These are phyloP conservation scores for Rhodotorula sp. DNA, from an alignment of 1,284 basidiomycete genomes.

Conservation along the genomic window DNA sequence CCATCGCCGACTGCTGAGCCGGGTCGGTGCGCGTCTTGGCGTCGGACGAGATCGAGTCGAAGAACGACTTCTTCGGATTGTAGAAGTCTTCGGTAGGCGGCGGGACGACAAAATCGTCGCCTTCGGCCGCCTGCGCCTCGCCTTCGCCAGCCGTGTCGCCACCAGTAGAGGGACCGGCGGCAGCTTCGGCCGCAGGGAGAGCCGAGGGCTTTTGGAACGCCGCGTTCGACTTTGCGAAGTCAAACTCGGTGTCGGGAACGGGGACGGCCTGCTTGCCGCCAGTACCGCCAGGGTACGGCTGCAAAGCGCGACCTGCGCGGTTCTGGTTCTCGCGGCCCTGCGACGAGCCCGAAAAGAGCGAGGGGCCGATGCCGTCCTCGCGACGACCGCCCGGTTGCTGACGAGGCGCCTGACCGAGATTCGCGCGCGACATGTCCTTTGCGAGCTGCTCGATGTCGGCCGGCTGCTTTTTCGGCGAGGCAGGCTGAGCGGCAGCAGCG, in stretches of 20 bases:
- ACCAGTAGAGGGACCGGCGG: slow-evolving; percentile 5
- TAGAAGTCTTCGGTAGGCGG: neutral
- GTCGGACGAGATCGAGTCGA: slow-evolving; percentile 37
- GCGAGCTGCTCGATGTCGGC: slow-evolving; percentile 38
- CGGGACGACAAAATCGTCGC: neutral
- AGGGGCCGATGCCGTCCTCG: slow-evolving; percentile 26
- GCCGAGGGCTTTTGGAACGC: slow-evolving; percentile 30
- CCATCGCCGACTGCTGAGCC: slow-evolving; percentile 2
- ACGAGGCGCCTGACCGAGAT: slow-evolving; percentile 8
- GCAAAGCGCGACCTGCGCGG: slow-evolving; percentile 23
- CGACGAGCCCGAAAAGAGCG: slow-evolving; percentile 17
- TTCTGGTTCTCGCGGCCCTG: neutral
- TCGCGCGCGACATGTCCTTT: slow-evolving; percentile 32
- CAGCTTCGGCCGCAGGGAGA: neutral
- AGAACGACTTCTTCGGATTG: neutral
- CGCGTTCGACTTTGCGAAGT: slow-evolving; percentile 46
- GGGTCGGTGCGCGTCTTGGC: slow-evolving; percentile 36
- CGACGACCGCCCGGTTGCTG: neutral
- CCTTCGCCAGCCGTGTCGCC: slow-evolving; percentile 15
- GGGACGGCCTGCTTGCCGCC: slow-evolving; percentile 38
- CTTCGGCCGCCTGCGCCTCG: neutral
- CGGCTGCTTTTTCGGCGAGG: slow-evolving; percentile 18
- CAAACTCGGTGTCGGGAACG: slow-evolving; percentile 41
- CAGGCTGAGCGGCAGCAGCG: slow-evolving; percentile 2
- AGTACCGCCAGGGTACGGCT: slow-evolving; percentile 32